Conservation (phyloP, 257 asterid genomes). For the Lantana camara region DNA sequence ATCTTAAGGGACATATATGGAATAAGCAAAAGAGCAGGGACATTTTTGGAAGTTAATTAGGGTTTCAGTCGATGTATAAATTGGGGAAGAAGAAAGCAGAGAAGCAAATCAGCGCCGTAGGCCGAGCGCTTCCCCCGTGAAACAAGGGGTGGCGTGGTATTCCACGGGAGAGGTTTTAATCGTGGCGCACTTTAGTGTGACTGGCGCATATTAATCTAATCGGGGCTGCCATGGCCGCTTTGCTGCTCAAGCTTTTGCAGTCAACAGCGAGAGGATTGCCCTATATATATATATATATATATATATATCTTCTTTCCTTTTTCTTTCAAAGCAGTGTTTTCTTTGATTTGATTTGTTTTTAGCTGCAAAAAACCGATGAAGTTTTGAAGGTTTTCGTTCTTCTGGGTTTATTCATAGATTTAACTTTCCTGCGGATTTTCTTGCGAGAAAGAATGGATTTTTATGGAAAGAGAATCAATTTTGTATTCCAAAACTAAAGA, state of each 20-base stretch:
- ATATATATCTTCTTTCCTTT: conserved; percentile 18
- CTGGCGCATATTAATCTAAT: conserved; percentile 51
- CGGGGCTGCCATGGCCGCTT: conserved; percentile 55
- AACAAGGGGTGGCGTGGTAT: conserved; percentile 71
- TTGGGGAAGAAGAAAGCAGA: no score
- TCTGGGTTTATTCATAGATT: no score
- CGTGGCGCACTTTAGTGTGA: conserved; percentile 82
- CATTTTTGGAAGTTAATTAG: neutral
- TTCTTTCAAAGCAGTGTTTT: neutral
- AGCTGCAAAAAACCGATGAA: neutral
- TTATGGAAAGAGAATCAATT: no score
- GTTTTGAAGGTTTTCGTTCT: neutral
- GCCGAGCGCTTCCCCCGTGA: conserved; percentile 82
- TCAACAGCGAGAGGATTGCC: conserved; percentile 50
- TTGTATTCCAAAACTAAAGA: no score
- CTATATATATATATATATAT: no score
- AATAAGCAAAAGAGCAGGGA: neutral
- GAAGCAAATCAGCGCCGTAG: conserved; percentile 52
- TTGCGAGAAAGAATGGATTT: no score
- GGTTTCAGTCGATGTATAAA: conserved; percentile 17
- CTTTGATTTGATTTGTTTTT: neutral
- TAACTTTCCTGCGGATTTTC: no score
- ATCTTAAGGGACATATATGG: neutral
- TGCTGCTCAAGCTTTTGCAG: conserved; percentile 50
- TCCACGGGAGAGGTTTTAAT: conserved; percentile 68